These are phyloP conservation scores for Saturnispora diversa DNA, from an alignment of 805 yeast genomes.

Conservation along the genomic window DNA sequence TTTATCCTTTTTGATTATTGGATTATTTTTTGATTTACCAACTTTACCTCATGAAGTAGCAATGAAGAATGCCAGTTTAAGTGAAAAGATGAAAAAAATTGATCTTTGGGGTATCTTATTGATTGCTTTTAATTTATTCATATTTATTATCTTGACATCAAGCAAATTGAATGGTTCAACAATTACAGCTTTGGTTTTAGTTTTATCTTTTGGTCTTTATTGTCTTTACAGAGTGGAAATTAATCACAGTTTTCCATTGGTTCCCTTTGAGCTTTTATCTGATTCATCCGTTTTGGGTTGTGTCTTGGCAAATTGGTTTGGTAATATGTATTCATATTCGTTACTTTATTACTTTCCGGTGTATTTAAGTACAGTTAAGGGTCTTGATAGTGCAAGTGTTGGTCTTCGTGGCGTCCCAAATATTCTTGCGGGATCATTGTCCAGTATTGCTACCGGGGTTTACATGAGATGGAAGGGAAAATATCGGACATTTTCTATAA, in stretches of 20 bases:
- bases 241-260: conserved; percentile 42
- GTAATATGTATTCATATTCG: conserved; percentile 39
- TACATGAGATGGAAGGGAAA: conserved; percentile 59
- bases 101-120: conserved; percentile 38
- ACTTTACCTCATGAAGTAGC: conserved; percentile 28
- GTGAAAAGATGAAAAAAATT: conserved; percentile 43
- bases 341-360: conserved; percentile 55
- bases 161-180: background rate
- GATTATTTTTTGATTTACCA: conserved; percentile 39
- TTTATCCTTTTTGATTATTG: conserved; percentile 30
- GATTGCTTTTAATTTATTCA: conserved; percentile 29
- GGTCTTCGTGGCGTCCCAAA: conserved; percentile 56
- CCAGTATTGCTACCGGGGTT: conserved; percentile 55
- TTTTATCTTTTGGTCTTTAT: conserved; percentile 10
- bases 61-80: conserved; percentile 30
- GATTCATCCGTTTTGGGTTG: conserved; percentile 56
- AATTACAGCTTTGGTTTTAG: background rate
- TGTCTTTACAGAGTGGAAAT: conserved; percentile 18
- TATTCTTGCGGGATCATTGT: conserved; percentile 48
- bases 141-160: conserved; percentile 32
- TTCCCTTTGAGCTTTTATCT: conserved; percentile 49
- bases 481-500: conserved; percentile 41
- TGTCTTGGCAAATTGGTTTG: conserved; percentile 55
- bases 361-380: conserved; percentile 48
- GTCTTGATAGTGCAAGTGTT: conserved; percentile 45